Evolutionary conservation across 2,329 filamentous ascomycete genomes (phyloP).

Genomic region (Phaeosphaeria sp.): DNA sequence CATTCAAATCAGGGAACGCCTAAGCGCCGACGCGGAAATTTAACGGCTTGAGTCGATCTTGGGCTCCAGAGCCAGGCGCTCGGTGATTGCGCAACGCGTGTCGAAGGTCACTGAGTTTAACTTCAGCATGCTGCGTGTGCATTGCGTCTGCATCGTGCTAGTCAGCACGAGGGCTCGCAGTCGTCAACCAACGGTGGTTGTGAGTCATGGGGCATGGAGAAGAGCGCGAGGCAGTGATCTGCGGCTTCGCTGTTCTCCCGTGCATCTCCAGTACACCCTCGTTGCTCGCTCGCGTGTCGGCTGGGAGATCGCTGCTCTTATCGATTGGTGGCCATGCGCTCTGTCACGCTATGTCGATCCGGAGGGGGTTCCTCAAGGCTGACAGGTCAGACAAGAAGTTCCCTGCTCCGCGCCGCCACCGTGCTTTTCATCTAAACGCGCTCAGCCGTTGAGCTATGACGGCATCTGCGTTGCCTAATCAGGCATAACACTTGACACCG

Average conservation of each 20-base stretch:
- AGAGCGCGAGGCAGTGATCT: constrained; percentile 25
- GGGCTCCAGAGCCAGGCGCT: constrained; percentile 43
- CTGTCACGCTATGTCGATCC: constrained; percentile 44
- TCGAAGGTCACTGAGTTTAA: constrained; percentile 29
- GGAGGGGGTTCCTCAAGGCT: constrained; percentile 40
- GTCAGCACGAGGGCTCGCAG: constrained; percentile 1
- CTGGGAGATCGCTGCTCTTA: constrained; percentile 39
- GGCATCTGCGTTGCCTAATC: constrained; percentile 39
- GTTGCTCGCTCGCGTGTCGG: constrained; percentile 29
- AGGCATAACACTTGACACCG: constrained; percentile 26
- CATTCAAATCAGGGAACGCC: constrained; percentile 37
- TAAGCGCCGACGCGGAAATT: constrained; percentile 43
- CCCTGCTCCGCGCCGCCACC: constrained; percentile 35
- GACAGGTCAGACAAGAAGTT: constrained; percentile 40
- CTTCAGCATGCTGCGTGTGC: constrained; percentile 12
- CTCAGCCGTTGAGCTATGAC: constrained; percentile 32
- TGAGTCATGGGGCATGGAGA: constrained; percentile 22
- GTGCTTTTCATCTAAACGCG: constrained; percentile 27
- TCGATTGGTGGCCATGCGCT: constrained; percentile 48
- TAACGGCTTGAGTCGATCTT: constrained; percentile 40
- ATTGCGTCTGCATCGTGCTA: constrained; percentile 22
- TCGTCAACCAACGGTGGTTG: neutral
- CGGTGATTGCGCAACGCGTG: constrained; percentile 49
- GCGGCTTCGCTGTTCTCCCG: constrained; percentile 18
- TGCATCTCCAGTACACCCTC: constrained; percentile 31